Evolutionary conservation across 2,329 filamentous ascomycete genomes (phyloP).

Genomic region (Diaporthe longicolla): DNA sequence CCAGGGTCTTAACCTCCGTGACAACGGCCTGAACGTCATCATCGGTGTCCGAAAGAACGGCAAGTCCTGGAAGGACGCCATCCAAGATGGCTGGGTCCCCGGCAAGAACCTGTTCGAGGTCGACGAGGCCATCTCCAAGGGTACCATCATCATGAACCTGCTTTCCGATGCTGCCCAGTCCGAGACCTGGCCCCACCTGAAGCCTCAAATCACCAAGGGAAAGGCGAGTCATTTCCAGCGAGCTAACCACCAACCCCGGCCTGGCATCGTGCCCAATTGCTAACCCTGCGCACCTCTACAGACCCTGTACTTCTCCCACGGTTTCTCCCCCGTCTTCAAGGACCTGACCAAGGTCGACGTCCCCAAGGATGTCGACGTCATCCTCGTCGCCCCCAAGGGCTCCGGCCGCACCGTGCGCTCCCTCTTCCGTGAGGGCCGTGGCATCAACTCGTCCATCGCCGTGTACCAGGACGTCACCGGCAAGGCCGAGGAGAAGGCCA

Average conservation of each 20-base stretch:
- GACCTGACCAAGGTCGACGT: constrained; percentile 99
- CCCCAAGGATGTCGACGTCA: constrained; percentile 95
- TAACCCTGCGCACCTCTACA: constrained; percentile 52
- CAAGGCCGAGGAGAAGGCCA: constrained; percentile 97
- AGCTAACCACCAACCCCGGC: background rate
- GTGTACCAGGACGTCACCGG: constrained; percentile 99
- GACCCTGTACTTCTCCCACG: constrained; percentile 99
- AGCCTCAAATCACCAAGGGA: constrained; percentile 98
- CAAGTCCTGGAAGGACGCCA: constrained; percentile 97
- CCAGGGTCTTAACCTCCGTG: constrained; percentile 98
- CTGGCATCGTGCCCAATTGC: background rate
- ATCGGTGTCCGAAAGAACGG: constrained; percentile 98
- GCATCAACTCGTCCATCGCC: constrained; percentile 99
- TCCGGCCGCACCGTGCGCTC: constrained; percentile 98
- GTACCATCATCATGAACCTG: constrained; percentile 99
- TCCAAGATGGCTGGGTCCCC: constrained; percentile 97
- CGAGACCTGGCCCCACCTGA: constrained; percentile 98
- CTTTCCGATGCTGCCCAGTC: constrained; percentile 97
- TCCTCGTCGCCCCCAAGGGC: constrained; percentile 99
- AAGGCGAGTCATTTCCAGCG: constrained; percentile 74
- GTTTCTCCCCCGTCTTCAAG: constrained; percentile 99
- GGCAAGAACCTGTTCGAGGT: constrained; percentile 99
- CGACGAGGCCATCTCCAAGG: constrained; percentile 92
- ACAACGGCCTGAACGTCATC: constrained; percentile 99
- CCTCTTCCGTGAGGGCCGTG: constrained; percentile 98